Evolutionary conservation across 345 rosid species (phyloP).

Genomic region (Stellera chamaejasme): DNA sequence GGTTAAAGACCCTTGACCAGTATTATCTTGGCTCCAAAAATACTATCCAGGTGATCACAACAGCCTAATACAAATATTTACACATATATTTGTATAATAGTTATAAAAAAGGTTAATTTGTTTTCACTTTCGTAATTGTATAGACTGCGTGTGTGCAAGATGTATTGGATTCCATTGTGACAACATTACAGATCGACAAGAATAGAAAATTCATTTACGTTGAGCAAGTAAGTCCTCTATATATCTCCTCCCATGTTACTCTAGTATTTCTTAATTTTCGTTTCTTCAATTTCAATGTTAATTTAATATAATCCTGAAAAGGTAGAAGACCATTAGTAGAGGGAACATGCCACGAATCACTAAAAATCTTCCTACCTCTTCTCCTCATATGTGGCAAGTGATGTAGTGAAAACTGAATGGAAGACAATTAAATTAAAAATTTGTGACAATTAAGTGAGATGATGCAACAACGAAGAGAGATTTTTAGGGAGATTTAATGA

Average conservation of each 20-base stretch:
- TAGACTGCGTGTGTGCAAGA: slow-evolving; percentile 42
- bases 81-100: background rate
- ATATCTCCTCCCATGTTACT: background rate
- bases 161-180: slow-evolving; percentile 33
- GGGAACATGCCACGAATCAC: too few relatives aligned
- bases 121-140: background rate
- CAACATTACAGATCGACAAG: slow-evolving; percentile 33
- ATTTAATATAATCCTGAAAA: too few relatives aligned
- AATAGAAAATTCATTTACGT: slow-evolving; percentile 40
- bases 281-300: background rate
- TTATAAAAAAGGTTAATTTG: background rate
- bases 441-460: too few relatives aligned
- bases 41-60: slow-evolving; percentile 28
- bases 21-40: slow-evolving; percentile 42
- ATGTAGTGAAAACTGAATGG: too few relatives aligned
- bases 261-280: slow-evolving; percentile 4
- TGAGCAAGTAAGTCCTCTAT: slow-evolving; percentile 24
- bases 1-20: slow-evolving; percentile 44
- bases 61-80: too few relatives aligned
- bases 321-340: too few relatives aligned
- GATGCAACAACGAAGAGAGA: too few relatives aligned
- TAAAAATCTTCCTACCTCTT: too few relatives aligned
- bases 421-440: too few relatives aligned
- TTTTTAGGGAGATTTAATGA: too few relatives aligned
- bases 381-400: too few relatives aligned